phyloP scores from a whole-genome alignment of 495 filamentous ascomycete species.

The Lasiosphaeria ovina region DNA sequence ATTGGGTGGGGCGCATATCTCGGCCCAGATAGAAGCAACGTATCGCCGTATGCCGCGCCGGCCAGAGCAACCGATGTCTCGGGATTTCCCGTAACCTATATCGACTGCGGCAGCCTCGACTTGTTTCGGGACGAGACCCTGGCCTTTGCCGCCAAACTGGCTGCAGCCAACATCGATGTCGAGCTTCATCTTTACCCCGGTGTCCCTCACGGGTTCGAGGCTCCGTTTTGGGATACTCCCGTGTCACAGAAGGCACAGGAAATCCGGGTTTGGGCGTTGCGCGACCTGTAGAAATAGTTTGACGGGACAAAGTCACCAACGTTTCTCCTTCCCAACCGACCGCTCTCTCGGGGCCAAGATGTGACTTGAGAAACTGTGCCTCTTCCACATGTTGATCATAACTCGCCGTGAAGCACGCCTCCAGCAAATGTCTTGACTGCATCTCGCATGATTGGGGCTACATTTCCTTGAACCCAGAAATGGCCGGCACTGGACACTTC shows the following conservation, averaged over 20 bases:
- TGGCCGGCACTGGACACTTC: conserved; percentile 73
- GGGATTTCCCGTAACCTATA: conserved; percentile 36
- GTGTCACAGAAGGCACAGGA: conserved; percentile 18
- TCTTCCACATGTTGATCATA: neutral
- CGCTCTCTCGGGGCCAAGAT: too few relatives aligned
- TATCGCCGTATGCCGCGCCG: conserved; percentile 40
- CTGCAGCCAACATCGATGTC: conserved; percentile 36
- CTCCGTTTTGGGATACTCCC: neutral
- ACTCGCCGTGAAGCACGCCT: conserved; percentile 9
- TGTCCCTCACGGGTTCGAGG: conserved; percentile 47
- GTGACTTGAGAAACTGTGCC: too few relatives aligned
- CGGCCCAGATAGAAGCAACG: conserved; percentile 19
- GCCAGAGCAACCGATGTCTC: conserved; percentile 31
- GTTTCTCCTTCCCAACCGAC: too few relatives aligned
- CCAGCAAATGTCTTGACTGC: conserved; percentile 27
- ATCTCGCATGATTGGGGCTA: conserved; percentile 49
- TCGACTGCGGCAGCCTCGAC: conserved; percentile 40
- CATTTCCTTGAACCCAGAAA: conserved; percentile 75
- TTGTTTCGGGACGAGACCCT: conserved; percentile 46
- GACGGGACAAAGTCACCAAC: too few relatives aligned
- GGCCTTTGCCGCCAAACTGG: conserved; percentile 38
- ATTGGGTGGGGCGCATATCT: conserved; percentile 36
- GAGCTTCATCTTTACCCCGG: conserved; percentile 55
- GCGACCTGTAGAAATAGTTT: conserved; percentile 11
- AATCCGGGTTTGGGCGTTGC: conserved; percentile 18